Percentiles rank a stretch among this genome's conserved stretches.
These are phyloP conservation scores for Debaryomyces sp. DNA, from an alignment of 1,139 yeast genomes.

Conservation along the genomic window DNA sequence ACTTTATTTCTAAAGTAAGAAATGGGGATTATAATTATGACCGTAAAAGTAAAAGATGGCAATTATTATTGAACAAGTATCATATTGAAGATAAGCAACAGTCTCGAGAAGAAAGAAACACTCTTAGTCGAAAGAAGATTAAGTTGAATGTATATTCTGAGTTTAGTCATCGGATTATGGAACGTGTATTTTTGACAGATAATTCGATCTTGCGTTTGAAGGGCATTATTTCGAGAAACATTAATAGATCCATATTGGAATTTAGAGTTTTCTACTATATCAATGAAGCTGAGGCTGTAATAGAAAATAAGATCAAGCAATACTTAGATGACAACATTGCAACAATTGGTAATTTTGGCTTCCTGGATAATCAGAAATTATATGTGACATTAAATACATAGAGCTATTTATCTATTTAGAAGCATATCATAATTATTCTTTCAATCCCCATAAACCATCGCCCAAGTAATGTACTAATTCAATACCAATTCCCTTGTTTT, in stretches of 20 bases:
- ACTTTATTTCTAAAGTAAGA: constrained; percentile 57
- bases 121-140: constrained; percentile 13
- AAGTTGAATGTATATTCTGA: constrained; percentile 14
- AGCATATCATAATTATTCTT: constrained; percentile 27
- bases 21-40: constrained; percentile 30
- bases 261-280: constrained; percentile 22
- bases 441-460: constrained; percentile 81
- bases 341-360: constrained; percentile 36
- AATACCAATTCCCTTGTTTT: constrained; percentile 89
- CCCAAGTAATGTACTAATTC: constrained; percentile 86
- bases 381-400: constrained; percentile 16
- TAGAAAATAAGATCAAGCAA: constrained; percentile 13
- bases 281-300: constrained; percentile 15
- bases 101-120: not conserved
- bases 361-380: constrained; percentile 28
- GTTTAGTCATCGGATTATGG: constrained; percentile 1
- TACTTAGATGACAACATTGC: constrained; percentile 37
- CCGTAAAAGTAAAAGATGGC: constrained; percentile 27
- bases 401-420: not conserved
- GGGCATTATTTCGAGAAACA: constrained; percentile 24
- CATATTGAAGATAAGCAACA: constrained; percentile 12
- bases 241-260: constrained; percentile 18
- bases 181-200: constrained; percentile 25
- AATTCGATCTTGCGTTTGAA: constrained; percentile 32
- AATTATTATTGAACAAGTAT: constrained; percentile 27